Percentiles rank a stretch among this genome's conserved stretches.
phyloP scores from a whole-genome alignment of 2,329 filamentous ascomycete genomes.

The Fusarium pseudocircinatum region DNA sequence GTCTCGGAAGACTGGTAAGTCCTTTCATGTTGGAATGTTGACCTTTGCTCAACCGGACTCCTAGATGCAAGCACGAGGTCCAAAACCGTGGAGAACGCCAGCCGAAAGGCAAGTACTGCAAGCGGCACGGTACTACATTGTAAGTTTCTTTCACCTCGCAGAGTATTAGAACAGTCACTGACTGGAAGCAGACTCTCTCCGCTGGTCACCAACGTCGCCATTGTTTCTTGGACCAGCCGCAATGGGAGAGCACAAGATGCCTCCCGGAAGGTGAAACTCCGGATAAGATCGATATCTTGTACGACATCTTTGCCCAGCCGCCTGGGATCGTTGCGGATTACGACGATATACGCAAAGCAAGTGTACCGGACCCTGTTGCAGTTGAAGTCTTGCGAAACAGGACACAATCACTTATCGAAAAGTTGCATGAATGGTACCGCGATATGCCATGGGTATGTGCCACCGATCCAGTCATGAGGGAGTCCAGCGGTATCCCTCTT shows the following conservation, averaged over 20 bases:
- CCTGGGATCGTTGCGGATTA: constrained; percentile 7
- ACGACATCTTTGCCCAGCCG: constrained; percentile 12
- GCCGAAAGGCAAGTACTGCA: constrained; percentile 15
- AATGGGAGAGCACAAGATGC: constrained; percentile 3
- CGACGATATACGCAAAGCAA: background rate
- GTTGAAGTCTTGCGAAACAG: background rate
- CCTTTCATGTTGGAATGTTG: background rate
- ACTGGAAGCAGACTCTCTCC: constrained; percentile 13
- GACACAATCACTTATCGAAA: background rate
- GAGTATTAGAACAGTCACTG: accelerated
- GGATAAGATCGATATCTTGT: background rate
- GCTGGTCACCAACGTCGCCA: constrained; percentile 19
- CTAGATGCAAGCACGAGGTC: constrained; percentile 22
- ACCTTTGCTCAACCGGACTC: background rate
- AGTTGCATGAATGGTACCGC: constrained; percentile 1
- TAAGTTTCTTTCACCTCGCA: background rate
- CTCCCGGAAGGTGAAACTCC: background rate
- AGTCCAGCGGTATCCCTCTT: background rate
- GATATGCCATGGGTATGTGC: constrained; percentile 1
- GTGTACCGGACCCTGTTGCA: background rate
- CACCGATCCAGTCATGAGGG: background rate
- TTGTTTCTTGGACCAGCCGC: constrained; percentile 21
- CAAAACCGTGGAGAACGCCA: background rate
- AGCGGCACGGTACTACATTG: constrained; percentile 8
- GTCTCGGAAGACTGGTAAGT: constrained; percentile 12